Base-by-base conservation (phyloP, 106 monocot genomes). In the Phalaenopsis equestris region DNA sequence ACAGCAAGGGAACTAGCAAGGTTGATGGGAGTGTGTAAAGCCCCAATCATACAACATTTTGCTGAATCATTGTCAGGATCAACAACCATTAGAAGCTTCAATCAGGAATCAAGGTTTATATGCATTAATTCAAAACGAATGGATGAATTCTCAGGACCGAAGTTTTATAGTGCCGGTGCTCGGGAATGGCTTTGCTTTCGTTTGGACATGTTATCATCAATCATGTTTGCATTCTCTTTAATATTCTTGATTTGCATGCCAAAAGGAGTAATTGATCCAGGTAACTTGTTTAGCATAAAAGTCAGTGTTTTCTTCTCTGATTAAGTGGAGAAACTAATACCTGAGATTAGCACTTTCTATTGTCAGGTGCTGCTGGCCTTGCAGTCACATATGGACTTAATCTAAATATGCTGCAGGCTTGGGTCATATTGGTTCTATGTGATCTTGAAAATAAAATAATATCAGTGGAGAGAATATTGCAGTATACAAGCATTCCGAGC, bases 1-100 rank as follows among this genome's bases (percentile, higher is more conserved):
- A 86, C 95, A 36, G 88, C 92, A 73, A 83, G 95, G 3, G 95
- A 95, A 61, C 58, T 95, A 42, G 81, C 92, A 48, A 78, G 95
- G 75, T 70, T 95, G 64, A 80, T 86, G 19, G 92, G 92, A 1
- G 89, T 95, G 21, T 89, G 88, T 82, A 87, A 87, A 84, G 90
- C 95, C 75, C 92, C 95, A 17, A 87, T 95, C 56, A 92, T 95
- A 79, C 92, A 95, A 70, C 88, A 95, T 70, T 95, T 95, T 82
- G 83, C 95, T 4, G 92, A 95, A 77, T 86, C 92, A 38, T 73
- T 92, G 43, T 84, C 90, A 15, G 95, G 95, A 79, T 86, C 90
- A 19, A 85, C 52, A 38, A 95, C 86, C 45, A 90, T 95, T 42
- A 87, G 95, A 83, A 90, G 90, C 72, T 95, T 92, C 73, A 79